phyloP scores from a whole-genome alignment of 2,329 filamentous ascomycete genomes.

The Rhynchosporium agropyri region DNA sequence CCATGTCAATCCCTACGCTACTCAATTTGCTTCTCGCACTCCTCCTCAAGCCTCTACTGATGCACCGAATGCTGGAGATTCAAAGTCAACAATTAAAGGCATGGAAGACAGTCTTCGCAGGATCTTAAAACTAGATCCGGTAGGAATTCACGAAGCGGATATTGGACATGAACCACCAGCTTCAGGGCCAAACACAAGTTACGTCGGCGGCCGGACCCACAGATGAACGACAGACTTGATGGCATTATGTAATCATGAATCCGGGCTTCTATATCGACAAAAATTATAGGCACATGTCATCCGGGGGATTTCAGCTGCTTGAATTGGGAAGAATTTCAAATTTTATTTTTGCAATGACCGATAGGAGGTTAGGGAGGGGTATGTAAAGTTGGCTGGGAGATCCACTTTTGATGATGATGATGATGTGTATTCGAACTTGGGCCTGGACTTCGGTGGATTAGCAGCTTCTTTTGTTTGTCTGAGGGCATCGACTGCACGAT shows the following conservation, averaged over 20 bases:
- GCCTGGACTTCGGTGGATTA: neutral
- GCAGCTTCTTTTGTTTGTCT: conserved; percentile 28
- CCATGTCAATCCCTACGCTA: conserved; percentile 22
- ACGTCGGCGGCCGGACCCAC: conserved; percentile 33
- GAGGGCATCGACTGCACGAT: conserved; percentile 35
- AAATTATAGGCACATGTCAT: conserved; percentile 27
- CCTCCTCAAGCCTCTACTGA: conserved; percentile 27
- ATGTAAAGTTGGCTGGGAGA: conserved; percentile 10
- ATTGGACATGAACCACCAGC: conserved; percentile 23
- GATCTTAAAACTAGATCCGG: conserved; percentile 41
- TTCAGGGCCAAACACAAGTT: conserved; percentile 32
- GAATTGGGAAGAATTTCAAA: conserved; percentile 3
- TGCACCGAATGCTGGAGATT: conserved; percentile 28
- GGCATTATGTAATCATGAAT: conserved; percentile 37
- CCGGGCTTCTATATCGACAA: conserved; percentile 22
- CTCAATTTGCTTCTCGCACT: conserved; percentile 25
- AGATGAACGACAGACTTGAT: conserved; percentile 35
- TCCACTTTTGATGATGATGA: neutral
- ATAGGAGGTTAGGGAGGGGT: neutral
- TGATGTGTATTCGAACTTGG: neutral
- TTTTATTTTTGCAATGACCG: conserved; percentile 8
- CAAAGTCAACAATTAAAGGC: conserved; percentile 34
- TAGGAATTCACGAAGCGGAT: conserved; percentile 26
- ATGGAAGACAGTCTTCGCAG: conserved; percentile 43
- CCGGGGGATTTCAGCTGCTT: conserved; percentile 18